Conservation (phyloP, 192 early-diverging fungal species). For the Backusella australiensis region DNA sequence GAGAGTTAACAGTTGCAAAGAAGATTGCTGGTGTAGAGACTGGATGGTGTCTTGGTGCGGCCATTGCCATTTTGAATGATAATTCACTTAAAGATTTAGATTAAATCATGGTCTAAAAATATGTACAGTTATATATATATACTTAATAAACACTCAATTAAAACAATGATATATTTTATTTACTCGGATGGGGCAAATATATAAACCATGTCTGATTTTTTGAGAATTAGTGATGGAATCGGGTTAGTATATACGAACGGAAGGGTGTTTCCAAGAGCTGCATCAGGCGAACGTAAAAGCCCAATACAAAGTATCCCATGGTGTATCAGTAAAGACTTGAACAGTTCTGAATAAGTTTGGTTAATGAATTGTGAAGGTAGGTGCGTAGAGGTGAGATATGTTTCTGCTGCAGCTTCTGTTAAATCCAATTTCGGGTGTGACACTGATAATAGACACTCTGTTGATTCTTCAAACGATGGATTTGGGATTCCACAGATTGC, state of each 20-base stretch:
- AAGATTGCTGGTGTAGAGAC: conserved; percentile 84
- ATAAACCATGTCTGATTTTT: conserved; percentile 55
- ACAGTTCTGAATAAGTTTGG: conserved; percentile 47
- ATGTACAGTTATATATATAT: background rate
- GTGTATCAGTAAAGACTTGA: conserved; percentile 42
- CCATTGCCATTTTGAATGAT: conserved; percentile 68
- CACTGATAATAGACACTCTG: background rate
- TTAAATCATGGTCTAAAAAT: background rate
- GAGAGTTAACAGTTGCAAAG: conserved; percentile 67
- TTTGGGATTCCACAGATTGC: conserved; percentile 52
- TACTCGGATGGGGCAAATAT: conserved; percentile 21
- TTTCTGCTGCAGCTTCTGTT: background rate
- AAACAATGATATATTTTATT: background rate
- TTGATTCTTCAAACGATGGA: background rate
- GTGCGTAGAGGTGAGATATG: conserved; percentile 39
- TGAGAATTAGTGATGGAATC: conserved; percentile 49
- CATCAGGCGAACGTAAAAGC: conserved; percentile 39
- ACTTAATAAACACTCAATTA: background rate
- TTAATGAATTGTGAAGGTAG: conserved; percentile 47
- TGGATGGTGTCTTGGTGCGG: conserved; percentile 86
- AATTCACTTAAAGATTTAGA: conserved; percentile 1
- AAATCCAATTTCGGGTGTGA: background rate
- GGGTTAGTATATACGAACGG: conserved; percentile 72
- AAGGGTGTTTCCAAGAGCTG: conserved; percentile 46
- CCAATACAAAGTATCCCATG: conserved; percentile 58